Evolutionary conservation across 257 asterid species (phyloP).

Genomic region (Scutellaria baicalensis): DNA sequence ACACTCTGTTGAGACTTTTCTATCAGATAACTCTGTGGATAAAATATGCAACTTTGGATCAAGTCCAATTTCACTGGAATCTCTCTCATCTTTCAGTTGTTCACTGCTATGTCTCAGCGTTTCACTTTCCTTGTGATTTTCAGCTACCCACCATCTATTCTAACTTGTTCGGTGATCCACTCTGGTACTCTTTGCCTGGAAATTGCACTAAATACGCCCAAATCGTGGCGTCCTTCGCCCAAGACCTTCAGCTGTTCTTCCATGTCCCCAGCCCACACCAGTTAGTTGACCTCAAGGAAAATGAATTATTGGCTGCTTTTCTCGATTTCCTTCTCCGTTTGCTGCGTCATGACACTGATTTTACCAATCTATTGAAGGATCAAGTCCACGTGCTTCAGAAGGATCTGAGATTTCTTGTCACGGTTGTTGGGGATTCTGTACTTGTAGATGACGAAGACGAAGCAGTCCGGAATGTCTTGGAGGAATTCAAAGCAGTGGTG

Average conservation of each 20-base stretch:
- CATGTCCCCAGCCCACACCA: background rate
- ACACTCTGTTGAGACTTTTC: no score
- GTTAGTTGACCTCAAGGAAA: background rate
- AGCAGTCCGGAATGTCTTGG: background rate
- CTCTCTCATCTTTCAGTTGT: background rate
- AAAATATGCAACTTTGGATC: no score
- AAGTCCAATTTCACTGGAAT: background rate
- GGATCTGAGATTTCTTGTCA: constrained; percentile 3
- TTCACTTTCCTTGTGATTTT: background rate
- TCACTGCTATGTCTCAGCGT: background rate
- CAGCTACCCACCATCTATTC: background rate
- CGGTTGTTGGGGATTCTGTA: constrained; percentile 5
- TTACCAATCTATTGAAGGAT: background rate
- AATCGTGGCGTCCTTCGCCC: background rate
- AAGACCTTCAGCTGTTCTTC: background rate
- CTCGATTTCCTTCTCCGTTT: constrained; percentile 2
- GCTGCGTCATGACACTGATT: background rate
- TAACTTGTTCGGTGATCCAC: no score
- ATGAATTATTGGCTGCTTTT: constrained; percentile 4
- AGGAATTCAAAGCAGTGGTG: background rate
- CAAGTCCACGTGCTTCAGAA: background rate
- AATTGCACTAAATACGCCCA: background rate
- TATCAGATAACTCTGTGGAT: no score
- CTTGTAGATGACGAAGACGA: background rate
- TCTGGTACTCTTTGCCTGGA: background rate